phyloP scores from a whole-genome alignment of 164 flowering plant genomes.

The Stephania yunnanensis region DNA sequence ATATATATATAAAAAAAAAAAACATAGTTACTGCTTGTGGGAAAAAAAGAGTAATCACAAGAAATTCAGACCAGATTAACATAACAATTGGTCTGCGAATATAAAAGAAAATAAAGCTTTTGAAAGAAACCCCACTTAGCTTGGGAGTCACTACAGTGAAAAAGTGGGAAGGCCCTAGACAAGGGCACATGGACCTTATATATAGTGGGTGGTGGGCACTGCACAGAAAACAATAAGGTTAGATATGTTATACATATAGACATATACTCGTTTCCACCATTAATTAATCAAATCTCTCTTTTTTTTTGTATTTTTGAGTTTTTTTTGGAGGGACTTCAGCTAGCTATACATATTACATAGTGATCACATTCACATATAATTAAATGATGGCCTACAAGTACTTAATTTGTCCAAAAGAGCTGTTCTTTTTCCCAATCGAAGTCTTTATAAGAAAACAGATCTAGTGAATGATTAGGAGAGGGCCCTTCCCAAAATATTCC shows the following conservation, averaged over 20 bases:
- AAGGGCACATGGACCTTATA: conserved; percentile 8
- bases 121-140: not conserved
- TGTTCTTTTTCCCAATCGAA: not conserved
- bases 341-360: too few species aligned
- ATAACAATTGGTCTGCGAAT: too few species aligned
- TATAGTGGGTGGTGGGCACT: conserved; percentile 10
- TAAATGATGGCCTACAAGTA: not conserved
- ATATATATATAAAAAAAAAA: too few species aligned
- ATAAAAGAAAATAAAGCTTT: not conserved
- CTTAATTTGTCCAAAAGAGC: not conserved
- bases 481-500: conserved; percentile 5
- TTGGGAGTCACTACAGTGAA: not conserved
- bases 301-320: not conserved
- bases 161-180: conserved; percentile 1
- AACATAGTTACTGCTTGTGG: too few species aligned
- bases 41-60: too few species aligned
- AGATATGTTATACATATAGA: not conserved
- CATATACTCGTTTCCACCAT: too few species aligned
- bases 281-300: too few species aligned
- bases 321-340: not conserved
- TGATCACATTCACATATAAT: not conserved
- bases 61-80: too few species aligned
- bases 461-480: not conserved
- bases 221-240: conserved; percentile 6
- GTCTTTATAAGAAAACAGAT: not conserved